phyloP scores from a whole-genome alignment of 805 yeast species.

The Clavispora fructus region DNA sequence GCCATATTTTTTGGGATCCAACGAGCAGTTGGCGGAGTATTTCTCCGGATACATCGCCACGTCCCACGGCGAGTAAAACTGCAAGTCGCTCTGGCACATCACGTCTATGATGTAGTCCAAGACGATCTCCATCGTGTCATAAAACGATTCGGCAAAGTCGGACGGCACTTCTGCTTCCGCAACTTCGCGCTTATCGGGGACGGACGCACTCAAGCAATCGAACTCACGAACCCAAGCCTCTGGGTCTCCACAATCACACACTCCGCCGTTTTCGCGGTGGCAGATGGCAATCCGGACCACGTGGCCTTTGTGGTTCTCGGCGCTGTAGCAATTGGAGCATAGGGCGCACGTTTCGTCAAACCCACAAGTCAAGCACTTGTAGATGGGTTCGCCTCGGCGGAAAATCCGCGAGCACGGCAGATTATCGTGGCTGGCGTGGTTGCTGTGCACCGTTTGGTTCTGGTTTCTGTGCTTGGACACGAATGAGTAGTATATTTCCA shows the following conservation, averaged over 20 bases:
- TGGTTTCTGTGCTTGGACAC: constrained; percentile 13
- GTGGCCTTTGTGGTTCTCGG: constrained; percentile 68
- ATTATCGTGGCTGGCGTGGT: constrained; percentile 47
- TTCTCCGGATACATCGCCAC: constrained; percentile 17
- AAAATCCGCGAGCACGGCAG: constrained; percentile 73
- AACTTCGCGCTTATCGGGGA: constrained; percentile 10
- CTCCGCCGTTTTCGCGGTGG: constrained; percentile 68
- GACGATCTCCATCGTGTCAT: constrained; percentile 39
- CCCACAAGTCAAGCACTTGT: constrained; percentile 71
- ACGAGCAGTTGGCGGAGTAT: constrained; percentile 26
- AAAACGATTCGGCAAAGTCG: constrained; percentile 35
- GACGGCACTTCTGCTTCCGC: constrained; percentile 35
- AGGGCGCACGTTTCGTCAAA: constrained; percentile 80
- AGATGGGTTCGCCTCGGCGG: constrained; percentile 74
- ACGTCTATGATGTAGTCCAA: constrained; percentile 63
- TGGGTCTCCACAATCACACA: constrained; percentile 85
- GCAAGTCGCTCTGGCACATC: constrained; percentile 44
- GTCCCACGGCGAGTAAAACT: constrained; percentile 27
- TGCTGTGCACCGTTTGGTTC: constrained; percentile 19
- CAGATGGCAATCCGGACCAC: constrained; percentile 59
- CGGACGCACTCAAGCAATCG: constrained; percentile 32
- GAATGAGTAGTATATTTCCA: constrained; percentile 22
- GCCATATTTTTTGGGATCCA: constrained; percentile 42
- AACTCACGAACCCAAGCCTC: constrained; percentile 68
- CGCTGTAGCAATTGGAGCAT: constrained; percentile 71